Base-by-base conservation (phyloP, 257 asterid species). In the Gentiana macrophylla region DNA sequence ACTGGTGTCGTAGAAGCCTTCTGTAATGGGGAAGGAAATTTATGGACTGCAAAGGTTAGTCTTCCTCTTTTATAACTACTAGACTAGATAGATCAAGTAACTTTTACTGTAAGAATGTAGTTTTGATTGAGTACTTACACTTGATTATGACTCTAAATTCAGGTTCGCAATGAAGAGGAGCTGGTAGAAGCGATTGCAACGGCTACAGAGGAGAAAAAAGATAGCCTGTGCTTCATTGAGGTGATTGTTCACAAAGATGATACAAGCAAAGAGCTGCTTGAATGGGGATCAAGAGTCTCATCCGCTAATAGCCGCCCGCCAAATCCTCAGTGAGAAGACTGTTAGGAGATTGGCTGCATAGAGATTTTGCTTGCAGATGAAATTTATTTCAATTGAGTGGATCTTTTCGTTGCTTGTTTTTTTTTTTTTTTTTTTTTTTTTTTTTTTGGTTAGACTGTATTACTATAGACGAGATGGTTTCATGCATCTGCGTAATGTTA, bases 211-310 rank as follows among this genome's bases (percentile, higher is more conserved):
- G 82, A 65, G 51, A 79, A 72, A 66, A 70, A 69, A 49, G 80
- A 84, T 7, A 74, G 80, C 53, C 62, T 84, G 58, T 84, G 94
- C 63, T 84, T 84, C 75, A 81, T 84, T 1, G 94, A 84, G 62
- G 86, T 83, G 61, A 75, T 80, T 7, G 79, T 63, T 52, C 88
- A 83, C 77, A 83, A 68, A 57, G 88, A 83, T 46, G 93, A 83
- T 55, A 83, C 93, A 3, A 78, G 88, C 73, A 77, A 80, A 71
- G 92, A 80, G 65, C 79, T 83, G 37, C 84, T 84, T 2, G 94
- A 79, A 71, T 81, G 94, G 90, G 90, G 94, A 4, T 84, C 94
- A 32, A 69, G 94, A 65, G 94, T 81, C 33, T 69, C 74, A n/a
- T 72, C 86, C 4, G 87, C 87, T 55, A 81, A 81, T 50, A 60